Percentiles rank a stretch among this genome's conserved stretches.
phyloP scores from a whole-genome alignment of 768 basidiomycete species.

The Lactarius evosmus region DNA sequence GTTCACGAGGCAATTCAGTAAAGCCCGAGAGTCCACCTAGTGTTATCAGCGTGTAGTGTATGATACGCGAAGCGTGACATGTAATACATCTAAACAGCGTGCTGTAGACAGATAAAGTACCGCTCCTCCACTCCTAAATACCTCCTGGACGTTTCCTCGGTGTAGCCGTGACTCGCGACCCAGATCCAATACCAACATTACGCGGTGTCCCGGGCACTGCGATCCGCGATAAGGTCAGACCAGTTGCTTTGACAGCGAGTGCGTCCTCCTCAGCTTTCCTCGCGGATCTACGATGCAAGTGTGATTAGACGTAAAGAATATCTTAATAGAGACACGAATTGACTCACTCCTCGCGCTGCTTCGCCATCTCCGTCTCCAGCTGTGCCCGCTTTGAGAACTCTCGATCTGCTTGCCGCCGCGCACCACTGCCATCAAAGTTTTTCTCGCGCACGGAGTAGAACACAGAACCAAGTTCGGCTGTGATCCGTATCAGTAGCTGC shows the following conservation, averaged over 20 bases:
- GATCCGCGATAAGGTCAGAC: slow-evolving; percentile 56
- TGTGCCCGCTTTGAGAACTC: slow-evolving; percentile 93
- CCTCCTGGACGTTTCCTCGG: slow-evolving; percentile 74
- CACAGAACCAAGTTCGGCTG: slow-evolving; percentile 91
- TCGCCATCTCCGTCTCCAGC: slow-evolving; percentile 88
- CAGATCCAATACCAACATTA: slow-evolving; percentile 63
- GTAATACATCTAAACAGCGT: slow-evolving; percentile 12
- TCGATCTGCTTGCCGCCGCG: slow-evolving; percentile 70
- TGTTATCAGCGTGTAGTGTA: not conserved
- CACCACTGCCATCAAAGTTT: slow-evolving; percentile 89
- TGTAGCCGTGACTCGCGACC: slow-evolving; percentile 64
- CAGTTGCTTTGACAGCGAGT: slow-evolving; percentile 50
- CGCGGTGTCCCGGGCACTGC: slow-evolving; percentile 80
- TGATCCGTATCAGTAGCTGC: slow-evolving; percentile 21
- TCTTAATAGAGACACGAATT: not conserved
- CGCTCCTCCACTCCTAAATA: slow-evolving; percentile 40
- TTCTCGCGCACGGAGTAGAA: slow-evolving; percentile 99
- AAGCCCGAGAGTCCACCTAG: not conserved
- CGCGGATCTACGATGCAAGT: slow-evolving; percentile 45
- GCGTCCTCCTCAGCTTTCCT: slow-evolving; percentile 62
- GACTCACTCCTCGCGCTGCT: slow-evolving; percentile 67
- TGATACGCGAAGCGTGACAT: slow-evolving; percentile 1
- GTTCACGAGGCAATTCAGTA: too few species aligned
- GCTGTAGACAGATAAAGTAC: slow-evolving; percentile 5
- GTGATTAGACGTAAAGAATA: slow-evolving; percentile 1